Evolutionary conservation across 306 rosid species (phyloP).

Genomic region (Fagus sylvatica): DNA sequence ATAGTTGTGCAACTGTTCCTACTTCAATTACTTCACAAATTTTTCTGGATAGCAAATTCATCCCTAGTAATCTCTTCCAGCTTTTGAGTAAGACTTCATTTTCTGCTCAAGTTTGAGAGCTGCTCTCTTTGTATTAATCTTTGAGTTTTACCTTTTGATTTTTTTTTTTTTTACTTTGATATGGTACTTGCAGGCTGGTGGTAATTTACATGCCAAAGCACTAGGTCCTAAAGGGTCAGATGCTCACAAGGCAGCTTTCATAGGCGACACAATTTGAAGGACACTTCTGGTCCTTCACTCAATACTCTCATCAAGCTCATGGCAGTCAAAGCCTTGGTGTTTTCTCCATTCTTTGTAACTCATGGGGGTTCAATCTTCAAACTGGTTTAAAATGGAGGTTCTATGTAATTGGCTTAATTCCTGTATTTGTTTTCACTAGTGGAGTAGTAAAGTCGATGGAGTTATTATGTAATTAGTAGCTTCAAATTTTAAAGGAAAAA

Average conservation of each 20-base stretch:
- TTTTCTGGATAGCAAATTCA: not conserved
- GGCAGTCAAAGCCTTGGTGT: conserved; percentile 64
- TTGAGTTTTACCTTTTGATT: not conserved
- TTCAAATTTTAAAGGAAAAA: too few species aligned
- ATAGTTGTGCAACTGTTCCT: not conserved
- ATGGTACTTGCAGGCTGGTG: conserved; percentile 44
- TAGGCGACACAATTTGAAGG: conserved; percentile 60
- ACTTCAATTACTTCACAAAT: not conserved
- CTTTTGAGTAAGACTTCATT: not conserved
- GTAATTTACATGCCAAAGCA: conserved; percentile 53
- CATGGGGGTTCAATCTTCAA: conserved; percentile 62
- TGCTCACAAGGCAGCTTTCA: conserved; percentile 59
- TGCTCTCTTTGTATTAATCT: not conserved
- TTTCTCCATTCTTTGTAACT: conserved; percentile 66
- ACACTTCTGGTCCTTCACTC: conserved; percentile 70
- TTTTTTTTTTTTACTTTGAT: not conserved
- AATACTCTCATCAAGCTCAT: conserved; percentile 62
- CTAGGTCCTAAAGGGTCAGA: conserved; percentile 72
- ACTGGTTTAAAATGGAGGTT: too few species aligned
- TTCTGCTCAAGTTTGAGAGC: not conserved
- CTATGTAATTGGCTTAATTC: too few species aligned
- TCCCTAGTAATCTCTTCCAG: not conserved
- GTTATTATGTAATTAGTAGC: not conserved
- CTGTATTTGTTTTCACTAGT: conserved; percentile 23
- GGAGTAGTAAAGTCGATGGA: not conserved